A percentile compares a stretch with the other conserved stretches of the same genome.
These are phyloP conservation scores for Akanthomyces dipterigenus DNA, from an alignment of 2,329 filamentous ascomycete species.

Conservation along the genomic window DNA sequence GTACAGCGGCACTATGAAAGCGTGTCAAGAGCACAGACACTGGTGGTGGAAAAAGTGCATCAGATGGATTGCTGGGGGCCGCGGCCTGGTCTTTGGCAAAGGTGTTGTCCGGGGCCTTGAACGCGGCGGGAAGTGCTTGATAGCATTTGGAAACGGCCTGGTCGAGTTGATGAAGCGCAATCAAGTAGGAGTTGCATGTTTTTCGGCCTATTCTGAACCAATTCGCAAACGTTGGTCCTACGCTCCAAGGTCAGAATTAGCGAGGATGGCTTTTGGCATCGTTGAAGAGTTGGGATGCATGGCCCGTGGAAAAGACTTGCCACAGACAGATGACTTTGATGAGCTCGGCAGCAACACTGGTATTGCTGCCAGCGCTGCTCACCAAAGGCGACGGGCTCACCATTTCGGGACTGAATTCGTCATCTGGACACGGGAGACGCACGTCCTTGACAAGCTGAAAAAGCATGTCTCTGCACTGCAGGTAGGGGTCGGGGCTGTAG, in stretches of 20 bases:
- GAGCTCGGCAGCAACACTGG: not conserved
- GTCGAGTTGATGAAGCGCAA: not conserved
- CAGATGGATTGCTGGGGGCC: not conserved
- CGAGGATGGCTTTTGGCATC: not conserved
- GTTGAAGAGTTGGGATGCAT: not conserved
- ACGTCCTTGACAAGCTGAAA: not conserved
- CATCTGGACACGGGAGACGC: not conserved
- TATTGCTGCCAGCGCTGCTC: not conserved
- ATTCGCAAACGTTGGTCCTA: not conserved
- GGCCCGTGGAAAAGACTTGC: not conserved
- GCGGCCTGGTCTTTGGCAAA: not conserved
- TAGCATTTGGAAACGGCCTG: not conserved
- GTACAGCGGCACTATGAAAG: conserved; percentile 19
- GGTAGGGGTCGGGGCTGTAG: not conserved
- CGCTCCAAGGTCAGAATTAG: not conserved
- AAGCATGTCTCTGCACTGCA: not conserved
- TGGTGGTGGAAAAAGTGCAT: conserved; percentile 16
- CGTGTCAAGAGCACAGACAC: conserved; percentile 17
- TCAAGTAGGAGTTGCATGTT: not conserved
- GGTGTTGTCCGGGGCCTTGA: not conserved
- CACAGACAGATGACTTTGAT: not conserved
- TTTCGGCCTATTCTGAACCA: not conserved
- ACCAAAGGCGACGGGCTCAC: not conserved
- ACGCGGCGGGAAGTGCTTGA: not conserved
- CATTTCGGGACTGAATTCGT: not conserved